These are phyloP conservation scores for Komagataella ulmi DNA, from an alignment of 805 yeast species.

Conservation along the genomic window DNA sequence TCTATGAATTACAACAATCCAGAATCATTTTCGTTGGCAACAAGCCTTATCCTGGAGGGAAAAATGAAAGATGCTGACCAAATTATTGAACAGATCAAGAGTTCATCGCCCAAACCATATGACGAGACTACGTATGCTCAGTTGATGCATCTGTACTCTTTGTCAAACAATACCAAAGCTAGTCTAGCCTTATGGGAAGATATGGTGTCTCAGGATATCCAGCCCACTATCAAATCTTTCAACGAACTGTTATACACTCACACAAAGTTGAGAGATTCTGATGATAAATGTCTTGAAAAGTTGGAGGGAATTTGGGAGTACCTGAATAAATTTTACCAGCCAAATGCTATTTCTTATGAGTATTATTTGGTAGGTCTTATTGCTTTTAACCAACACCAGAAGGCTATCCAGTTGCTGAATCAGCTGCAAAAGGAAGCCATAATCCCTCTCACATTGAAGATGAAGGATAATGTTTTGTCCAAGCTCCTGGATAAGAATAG, in stretches of 20 bases:
- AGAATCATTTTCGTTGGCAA: not conserved
- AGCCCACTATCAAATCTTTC: slow-evolving; percentile 41
- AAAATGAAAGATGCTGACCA: not conserved
- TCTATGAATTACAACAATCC: not conserved
- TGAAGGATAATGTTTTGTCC: slow-evolving; percentile 30
- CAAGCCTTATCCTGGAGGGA: not conserved
- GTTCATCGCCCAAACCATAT: slow-evolving; percentile 8
- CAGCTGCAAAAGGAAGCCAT: slow-evolving; percentile 17
- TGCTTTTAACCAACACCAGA: slow-evolving; percentile 25
- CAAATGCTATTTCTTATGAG: slow-evolving; percentile 30
- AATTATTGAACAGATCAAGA: not conserved
- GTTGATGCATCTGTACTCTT: slow-evolving; percentile 32
- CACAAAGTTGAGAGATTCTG: slow-evolving; percentile 11
- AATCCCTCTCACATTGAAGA: slow-evolving; percentile 20
- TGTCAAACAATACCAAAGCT: slow-evolving; percentile 18
- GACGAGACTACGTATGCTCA: slow-evolving; percentile 25
- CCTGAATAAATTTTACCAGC: slow-evolving; percentile 22
- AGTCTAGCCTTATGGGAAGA: slow-evolving; percentile 37
- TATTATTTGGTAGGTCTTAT: slow-evolving; percentile 34
- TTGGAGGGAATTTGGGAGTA: slow-evolving; percentile 24
- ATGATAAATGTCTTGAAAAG: slow-evolving; percentile 16
- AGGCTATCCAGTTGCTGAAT: slow-evolving; percentile 20
- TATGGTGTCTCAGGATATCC: slow-evolving; percentile 23
- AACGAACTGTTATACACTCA: slow-evolving; percentile 33
- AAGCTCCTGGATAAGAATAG: slow-evolving; percentile 28